Evolutionary conservation across 2,329 filamentous ascomycete genomes (phyloP).

Genomic region (Stenocarpella maydis): DNA sequence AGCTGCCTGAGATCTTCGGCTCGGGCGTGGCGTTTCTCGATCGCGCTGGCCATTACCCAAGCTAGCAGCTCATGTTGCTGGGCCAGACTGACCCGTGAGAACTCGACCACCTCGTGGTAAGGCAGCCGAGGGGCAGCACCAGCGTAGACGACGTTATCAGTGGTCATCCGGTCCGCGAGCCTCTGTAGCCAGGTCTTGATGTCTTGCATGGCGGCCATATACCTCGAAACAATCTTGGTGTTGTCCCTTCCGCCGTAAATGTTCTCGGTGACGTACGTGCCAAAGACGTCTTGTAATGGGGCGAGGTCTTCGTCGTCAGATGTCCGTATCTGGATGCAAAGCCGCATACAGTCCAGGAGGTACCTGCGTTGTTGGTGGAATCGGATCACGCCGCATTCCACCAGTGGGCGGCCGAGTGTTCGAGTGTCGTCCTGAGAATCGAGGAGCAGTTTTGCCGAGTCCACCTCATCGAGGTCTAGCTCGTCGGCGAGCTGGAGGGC

Average conservation of each 20-base stretch:
- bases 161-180: constrained; percentile 78
- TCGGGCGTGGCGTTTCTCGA: constrained; percentile 77
- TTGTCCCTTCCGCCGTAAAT: constrained; percentile 61
- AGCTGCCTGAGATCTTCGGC: constrained; percentile 78
- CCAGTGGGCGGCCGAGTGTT: constrained; percentile 74
- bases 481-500: constrained; percentile 85
- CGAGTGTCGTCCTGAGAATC: constrained; percentile 75
- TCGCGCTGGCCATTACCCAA: constrained; percentile 79
- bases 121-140: constrained; percentile 57
- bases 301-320: constrained; percentile 63
- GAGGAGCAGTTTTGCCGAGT: constrained; percentile 80
- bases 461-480: constrained; percentile 87
- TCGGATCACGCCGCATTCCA: constrained; percentile 82
- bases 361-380: constrained; percentile 89
- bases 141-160: constrained; percentile 77
- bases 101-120: constrained; percentile 81
- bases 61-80: constrained; percentile 91
- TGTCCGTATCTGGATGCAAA: constrained; percentile 76
- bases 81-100: constrained; percentile 80
- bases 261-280: constrained; percentile 62
- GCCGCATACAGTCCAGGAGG: constrained; percentile 82
- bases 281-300: constrained; percentile 57
- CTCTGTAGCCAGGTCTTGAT: constrained; percentile 80
- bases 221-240: constrained; percentile 74
- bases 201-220: constrained; percentile 77